These are phyloP conservation scores for Chaetothyriales sp. DNA, from an alignment of 2,329 filamentous ascomycete species.

Conservation along the genomic window DNA sequence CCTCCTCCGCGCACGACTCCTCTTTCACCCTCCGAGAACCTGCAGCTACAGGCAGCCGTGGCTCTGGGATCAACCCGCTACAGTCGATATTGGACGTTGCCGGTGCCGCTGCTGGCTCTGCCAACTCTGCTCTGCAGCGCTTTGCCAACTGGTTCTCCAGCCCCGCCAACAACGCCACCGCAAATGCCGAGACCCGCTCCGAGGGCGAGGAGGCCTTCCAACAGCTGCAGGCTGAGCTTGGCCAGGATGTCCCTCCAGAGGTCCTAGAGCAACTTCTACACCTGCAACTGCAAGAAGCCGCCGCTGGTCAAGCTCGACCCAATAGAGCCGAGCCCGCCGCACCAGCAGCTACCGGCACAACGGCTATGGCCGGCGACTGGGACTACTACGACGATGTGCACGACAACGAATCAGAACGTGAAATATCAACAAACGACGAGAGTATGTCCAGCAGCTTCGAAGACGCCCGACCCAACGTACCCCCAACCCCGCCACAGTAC, in stretches of 20 bases:
- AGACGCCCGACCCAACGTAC: conserved; percentile 1
- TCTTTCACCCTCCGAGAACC: conserved; percentile 15
- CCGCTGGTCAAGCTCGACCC: conserved; percentile 3
- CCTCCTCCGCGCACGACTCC: conserved; percentile 15
- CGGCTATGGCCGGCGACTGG: conserved; percentile 11
- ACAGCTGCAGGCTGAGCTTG: conserved; percentile 11
- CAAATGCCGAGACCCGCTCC: conserved; percentile 2
- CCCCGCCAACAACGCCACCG: conserved; percentile 1
- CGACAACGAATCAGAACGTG: conserved; percentile 2
- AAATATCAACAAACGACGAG: conserved; percentile 1
- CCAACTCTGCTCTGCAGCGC: conserved; percentile 6
- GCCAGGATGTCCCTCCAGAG: conserved; percentile 10
- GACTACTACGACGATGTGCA: conserved; percentile 12
- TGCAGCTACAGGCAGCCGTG: neutral
- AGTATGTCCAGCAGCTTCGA: conserved; percentile 15
- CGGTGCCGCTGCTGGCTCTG: neutral
- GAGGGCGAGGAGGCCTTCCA: conserved; percentile 14
- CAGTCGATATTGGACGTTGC: neutral
- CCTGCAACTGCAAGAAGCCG: conserved; percentile 9
- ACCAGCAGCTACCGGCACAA: neutral
- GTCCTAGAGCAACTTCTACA: conserved; percentile 12
- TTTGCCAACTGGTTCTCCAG: conserved; percentile 14
- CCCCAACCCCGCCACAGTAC: neutral
- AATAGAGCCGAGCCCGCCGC: conserved; percentile 8
- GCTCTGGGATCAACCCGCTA: neutral